Base-by-base conservation (phyloP, 1,139 yeast species). In the Pichia sp. region DNA sequence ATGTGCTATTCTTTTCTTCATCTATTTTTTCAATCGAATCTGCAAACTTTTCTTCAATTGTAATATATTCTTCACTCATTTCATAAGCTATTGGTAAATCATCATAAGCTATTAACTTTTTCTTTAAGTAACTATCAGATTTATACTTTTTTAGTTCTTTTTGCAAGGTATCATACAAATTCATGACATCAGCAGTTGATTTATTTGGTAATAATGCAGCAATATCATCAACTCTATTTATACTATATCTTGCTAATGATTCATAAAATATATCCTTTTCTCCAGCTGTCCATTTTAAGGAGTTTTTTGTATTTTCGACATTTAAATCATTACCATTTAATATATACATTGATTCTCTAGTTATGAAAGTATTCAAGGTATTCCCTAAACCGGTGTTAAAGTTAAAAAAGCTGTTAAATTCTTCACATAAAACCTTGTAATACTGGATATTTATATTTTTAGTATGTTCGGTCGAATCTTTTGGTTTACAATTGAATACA, bases 41-140 rank as follows among this genome's bases (percentile, higher is more conserved):
- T 3, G 66, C 60, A 46, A 61, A 59, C 8, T 64, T 62, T 44
- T 77, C 77, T 61, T 82, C 87, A 64, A 76, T 67, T 14, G 64
- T 63, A 2, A 77, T 62, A 65, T 76, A 80, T 25, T 67, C 67
- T 22, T 70, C 71, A 54, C 77, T 73, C 76, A 81, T 74, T 62
- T 83, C 88, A 56, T 69, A 68, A 1, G 83, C 78, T 2, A 72
- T 68, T 1, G 87, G 87, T 30, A 81, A 64, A 4, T 78, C 78
- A 28, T 65, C 64, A 62, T 73, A 71, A 10, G 65, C 62, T 16
- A 74, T 60, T 44, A 71, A 58, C 11, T 57, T 55, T 28, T 56
- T 54, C 10, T 58, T 50, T 31, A 52, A 53, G 28, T 58, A 61
- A 38, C 54, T 55, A 30, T 50, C 56, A 28, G 50, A 53, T 53